Evolutionary conservation across 768 basidiomycete genomes (phyloP), one percentile per base, ranked within the genome.

Genomic region (Leccinum truebloodii): DNA sequence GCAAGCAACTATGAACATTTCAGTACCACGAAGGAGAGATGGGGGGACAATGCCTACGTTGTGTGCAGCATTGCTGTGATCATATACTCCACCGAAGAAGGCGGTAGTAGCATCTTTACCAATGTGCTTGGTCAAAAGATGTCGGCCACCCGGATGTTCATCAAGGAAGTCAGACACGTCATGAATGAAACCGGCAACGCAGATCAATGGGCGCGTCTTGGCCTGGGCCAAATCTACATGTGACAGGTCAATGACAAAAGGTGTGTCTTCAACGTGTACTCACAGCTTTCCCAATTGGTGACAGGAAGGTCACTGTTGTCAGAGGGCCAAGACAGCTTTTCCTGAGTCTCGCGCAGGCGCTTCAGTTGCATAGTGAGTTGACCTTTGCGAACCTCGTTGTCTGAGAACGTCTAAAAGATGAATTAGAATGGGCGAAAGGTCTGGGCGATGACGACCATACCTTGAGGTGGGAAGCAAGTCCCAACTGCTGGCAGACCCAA

Each of bases 341-440:
- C 92, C 68, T 92, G 89, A 13, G 87, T 86, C 71, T 83, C 83
- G 56, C 89, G 85, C 37, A 97, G 81, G 65, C 88, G 88, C 80
- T 95, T 95, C 56, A 98, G 81, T 71, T 95, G 83, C 94, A 98
- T 95, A 32, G 95, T 95, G 50, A 95, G 83, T 71, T 94, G 88
- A 35, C 95, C 95, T 77, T 97, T 98, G 62, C 78, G 78, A 67
- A 89, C 85, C 65, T 89, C 88, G 65, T 88, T 89, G 9, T 87
- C 86, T 4, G 86, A 84, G 80, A 88, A 89, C 9, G 61, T 69
- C 76, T 80, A 28, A 14, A 41, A 2, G 12, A 52, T 4, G 2
- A 58, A 26, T 59, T 10, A 20, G 18, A 1, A 32, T 7, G 41
- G 20, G 12, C 22, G 18, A 26, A 32, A 12, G 6, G 8, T 13